Evolutionary conservation across 1,139 yeast genomes (phyloP).

Genomic region (Lipomyces yarrowii): DNA sequence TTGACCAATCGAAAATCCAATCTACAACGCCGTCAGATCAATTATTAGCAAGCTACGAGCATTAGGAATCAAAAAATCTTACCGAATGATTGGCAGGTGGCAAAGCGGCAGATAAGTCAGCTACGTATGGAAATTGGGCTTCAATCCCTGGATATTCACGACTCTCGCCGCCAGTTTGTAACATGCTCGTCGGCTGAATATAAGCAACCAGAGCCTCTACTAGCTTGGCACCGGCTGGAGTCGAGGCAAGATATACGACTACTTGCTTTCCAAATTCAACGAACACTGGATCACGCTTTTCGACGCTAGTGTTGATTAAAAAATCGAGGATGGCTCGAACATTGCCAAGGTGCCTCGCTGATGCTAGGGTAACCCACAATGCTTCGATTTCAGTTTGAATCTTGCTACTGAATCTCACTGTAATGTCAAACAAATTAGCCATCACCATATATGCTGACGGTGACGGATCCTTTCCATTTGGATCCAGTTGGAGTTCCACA

Average conservation of each 20-base stretch:
- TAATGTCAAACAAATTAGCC: constrained; percentile 79
- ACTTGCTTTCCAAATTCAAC: constrained; percentile 82
- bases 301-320: constrained; percentile 67
- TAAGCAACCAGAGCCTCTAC: constrained; percentile 68
- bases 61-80: background rate
- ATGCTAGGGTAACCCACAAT: constrained; percentile 89
- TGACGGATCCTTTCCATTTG: constrained; percentile 53
- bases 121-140: constrained; percentile 66
- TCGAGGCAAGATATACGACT: constrained; percentile 69
- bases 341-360: constrained; percentile 65
- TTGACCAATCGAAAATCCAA: constrained; percentile 86
- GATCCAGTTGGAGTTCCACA: constrained; percentile 59
- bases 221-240: constrained; percentile 58
- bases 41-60: background rate
- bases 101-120: constrained; percentile 63
- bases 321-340: constrained; percentile 73
- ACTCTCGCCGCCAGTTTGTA: constrained; percentile 60
- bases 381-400: constrained; percentile 90
- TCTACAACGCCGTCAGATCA: constrained; percentile 32
- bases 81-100: constrained; percentile 62
- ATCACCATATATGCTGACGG: constrained; percentile 64
- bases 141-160: constrained; percentile 41
- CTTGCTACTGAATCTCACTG: constrained; percentile 70
- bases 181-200: constrained; percentile 83
- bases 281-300: constrained; percentile 69